Conservation (phyloP, 1,139 yeast species). For the Candida tropicalis region DNA sequence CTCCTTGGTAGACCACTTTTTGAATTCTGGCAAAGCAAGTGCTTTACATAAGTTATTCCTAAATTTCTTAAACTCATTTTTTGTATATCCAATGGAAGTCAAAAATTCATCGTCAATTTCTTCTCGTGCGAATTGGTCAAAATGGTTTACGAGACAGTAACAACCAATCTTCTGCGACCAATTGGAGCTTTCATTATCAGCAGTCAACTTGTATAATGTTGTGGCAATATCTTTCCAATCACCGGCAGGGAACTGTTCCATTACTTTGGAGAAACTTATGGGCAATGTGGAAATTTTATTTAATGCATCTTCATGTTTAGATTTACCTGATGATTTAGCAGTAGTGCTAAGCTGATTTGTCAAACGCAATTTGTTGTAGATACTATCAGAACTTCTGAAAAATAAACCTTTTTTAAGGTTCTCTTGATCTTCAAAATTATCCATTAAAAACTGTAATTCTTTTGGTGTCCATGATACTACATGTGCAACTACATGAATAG, state of each 20-base stretch:
- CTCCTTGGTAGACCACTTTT: background rate
- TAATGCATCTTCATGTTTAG: background rate
- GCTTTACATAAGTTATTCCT: background rate
- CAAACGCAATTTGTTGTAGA: background rate
- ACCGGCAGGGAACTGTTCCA: background rate
- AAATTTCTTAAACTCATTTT: background rate
- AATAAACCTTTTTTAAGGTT: background rate
- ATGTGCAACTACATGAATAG: background rate
- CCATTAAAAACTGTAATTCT: constrained; percentile 16
- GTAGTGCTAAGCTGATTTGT: too few species aligned
- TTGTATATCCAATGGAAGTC: background rate
- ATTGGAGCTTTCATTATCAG: background rate
- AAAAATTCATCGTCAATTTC: background rate
- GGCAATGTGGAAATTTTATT: background rate
- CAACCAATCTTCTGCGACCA: constrained; percentile 8
- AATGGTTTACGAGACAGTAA: constrained; percentile 8
- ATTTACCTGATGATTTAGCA: background rate
- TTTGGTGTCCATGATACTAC: constrained; percentile 8
- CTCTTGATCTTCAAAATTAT: constrained; percentile 19
- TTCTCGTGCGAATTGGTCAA: background rate
- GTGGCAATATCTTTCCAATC: constrained; percentile 7
- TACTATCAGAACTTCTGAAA: background rate
- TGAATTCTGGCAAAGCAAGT: background rate
- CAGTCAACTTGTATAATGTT: constrained; percentile 1
- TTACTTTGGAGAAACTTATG: constrained; percentile 1